Evolutionary conservation across 805 yeast genomes (phyloP), one percentile per base, ranked within the genome.

Genomic region (Maudiozyma barnettii): DNA sequence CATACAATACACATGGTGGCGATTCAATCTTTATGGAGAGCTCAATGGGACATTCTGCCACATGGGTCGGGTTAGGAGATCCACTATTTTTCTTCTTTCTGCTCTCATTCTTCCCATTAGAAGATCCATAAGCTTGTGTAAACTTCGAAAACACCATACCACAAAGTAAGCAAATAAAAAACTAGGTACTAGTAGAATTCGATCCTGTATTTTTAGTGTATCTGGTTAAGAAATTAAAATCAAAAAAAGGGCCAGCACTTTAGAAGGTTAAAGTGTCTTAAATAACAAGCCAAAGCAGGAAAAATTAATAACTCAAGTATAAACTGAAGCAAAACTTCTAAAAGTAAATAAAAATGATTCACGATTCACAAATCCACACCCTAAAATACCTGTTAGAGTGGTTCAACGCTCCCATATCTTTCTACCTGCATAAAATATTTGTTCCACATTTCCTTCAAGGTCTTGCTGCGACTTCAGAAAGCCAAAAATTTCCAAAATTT

Each of bases 1-100:
- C 99, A 59, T 85, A 91, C 47, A 93, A 68, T 41, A 87, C 78
- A 36, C 90, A 74, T 0, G 99, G 99, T 1, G 98, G 98, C 1
- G 95, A 82, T 61, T 93, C 99, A 20, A 93, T 70, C 36, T 73
- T 72, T 31, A 90, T 73, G 0, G 79, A 61, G 12, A 86, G 64
- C 31, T 74, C 70, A 31, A 76, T 63, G 1, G 76, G 75, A 35
- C 63, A 47, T 22, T 39, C 20, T 21, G 14, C 30, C 9, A n/a
- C 30, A 13, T 23, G 6, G 14, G 23, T 12, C 29, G 23, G 21
- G 42, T 39, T 20, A 12, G 8, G 10, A 8, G 37, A 19, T 7
- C 35, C 18, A 16, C 19, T 16, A 16, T n/a, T 19, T 9, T 38
- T 20, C 29, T 20, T 20, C 26, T 30, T 33, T 10, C 26, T 31